A percentile compares a stretch with the other conserved stretches of the same genome.
phyloP scores from a whole-genome alignment of 805 yeast species.

The Candida dajiaensis region DNA sequence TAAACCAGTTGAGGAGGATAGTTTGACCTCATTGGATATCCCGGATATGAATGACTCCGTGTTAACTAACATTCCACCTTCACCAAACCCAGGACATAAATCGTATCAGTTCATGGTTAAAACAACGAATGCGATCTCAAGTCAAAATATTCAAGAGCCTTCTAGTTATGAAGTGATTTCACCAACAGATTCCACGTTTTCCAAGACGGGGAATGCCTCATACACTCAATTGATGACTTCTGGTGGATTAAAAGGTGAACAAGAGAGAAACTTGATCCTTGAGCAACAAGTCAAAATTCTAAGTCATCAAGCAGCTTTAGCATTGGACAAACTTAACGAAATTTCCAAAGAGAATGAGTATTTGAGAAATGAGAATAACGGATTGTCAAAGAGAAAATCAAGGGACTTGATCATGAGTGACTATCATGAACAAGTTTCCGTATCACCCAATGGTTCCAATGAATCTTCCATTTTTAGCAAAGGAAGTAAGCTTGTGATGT shows the following conservation, averaged over 20 bases:
- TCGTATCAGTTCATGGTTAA: not conserved
- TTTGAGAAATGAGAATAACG: conserved; percentile 14
- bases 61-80: not conserved
- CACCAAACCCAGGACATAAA: not conserved
- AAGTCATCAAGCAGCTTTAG: conserved; percentile 22
- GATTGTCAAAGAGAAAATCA: conserved; percentile 1
- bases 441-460: conserved; percentile 4
- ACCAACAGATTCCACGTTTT: conserved; percentile 10
- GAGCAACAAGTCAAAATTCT: conserved; percentile 23
- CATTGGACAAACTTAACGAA: conserved; percentile 22
- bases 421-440: conserved; percentile 1
- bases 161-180: not conserved
- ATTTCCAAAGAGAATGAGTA: conserved; percentile 14
- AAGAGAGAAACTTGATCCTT: conserved; percentile 21
- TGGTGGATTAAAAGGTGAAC: conserved; percentile 21
- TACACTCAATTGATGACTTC: conserved; percentile 7
- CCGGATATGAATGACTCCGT: conserved; percentile 8
- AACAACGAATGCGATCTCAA: not conserved
- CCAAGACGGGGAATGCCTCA: conserved; percentile 1
- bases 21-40: conserved; percentile 17
- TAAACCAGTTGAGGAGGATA: not conserved
- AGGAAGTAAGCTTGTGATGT: conserved; percentile 6
- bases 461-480: conserved; percentile 7
- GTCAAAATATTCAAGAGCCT: not conserved
- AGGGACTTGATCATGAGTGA: not conserved